Conservation (phyloP, 179 eudicot genomes). For the Corrigiola litoralis region DNA sequence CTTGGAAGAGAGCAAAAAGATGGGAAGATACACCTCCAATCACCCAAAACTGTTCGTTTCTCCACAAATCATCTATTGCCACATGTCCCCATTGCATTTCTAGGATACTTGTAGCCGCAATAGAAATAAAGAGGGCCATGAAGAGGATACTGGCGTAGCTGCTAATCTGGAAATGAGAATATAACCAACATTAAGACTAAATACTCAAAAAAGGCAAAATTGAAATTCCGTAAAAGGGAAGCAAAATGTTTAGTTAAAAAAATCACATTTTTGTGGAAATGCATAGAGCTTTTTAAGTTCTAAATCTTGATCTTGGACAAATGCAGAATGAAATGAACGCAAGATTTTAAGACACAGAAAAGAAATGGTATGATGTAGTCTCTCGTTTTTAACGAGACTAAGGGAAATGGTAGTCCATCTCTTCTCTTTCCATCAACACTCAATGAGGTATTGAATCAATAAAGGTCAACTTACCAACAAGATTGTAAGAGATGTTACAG, state of each 20-base stretch:
- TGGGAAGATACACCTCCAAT: conserved; percentile 92
- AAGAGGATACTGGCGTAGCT: conserved; percentile 84
- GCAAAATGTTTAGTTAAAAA: no score
- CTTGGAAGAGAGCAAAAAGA: conserved; percentile 86
- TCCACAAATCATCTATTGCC: conserved; percentile 84
- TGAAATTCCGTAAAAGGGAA: no score
- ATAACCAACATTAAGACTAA: conserved; percentile 1
- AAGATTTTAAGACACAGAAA: no score
- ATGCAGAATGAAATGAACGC: no score
- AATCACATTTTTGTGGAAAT: no score
- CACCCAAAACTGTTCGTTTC: conserved; percentile 99
- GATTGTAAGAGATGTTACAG: not conserved
- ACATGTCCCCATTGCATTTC: conserved; percentile 97
- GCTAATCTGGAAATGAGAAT: conserved; percentile 60
- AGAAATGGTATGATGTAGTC: no score
- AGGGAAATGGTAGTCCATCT: no score
- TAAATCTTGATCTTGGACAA: no score
- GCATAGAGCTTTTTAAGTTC: no score
- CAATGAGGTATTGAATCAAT: not conserved
- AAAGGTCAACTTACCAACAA: not conserved
- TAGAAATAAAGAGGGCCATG: conserved; percentile 78
- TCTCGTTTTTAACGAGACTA: no score
- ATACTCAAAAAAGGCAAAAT: not conserved
- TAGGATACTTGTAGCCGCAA: conserved; percentile 70
- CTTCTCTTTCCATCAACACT: no score